phyloP scores from a whole-genome alignment of 2,329 filamentous ascomycete species.

The Colletotrichum destructivum region DNA sequence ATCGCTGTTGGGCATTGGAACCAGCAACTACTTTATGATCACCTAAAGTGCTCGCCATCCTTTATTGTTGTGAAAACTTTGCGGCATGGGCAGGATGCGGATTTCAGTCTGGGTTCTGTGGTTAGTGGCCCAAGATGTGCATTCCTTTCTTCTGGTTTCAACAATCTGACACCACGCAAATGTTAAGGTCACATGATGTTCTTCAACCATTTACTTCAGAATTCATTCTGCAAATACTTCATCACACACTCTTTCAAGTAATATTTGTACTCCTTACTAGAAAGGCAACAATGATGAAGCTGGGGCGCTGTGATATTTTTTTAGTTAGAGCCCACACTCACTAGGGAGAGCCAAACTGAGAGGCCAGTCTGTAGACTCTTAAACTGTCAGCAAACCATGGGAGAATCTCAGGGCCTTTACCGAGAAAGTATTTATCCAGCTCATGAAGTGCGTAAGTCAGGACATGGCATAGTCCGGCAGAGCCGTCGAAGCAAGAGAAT shows the following conservation, averaged over 20 bases:
- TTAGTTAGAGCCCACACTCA: not conserved
- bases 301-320: not conserved
- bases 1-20: not conserved
- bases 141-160: not conserved
- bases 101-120: too few relatives aligned
- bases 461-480: not conserved
- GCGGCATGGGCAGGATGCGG: not conserved
- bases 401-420: not conserved
- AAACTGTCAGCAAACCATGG: not conserved
- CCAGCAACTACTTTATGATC: not conserved
- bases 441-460: not conserved
- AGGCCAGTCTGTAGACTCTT: not conserved
- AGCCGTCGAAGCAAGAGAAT: not conserved
- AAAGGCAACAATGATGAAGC: too few relatives aligned
- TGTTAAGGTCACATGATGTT: too few relatives aligned
- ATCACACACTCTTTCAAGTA: too few relatives aligned
- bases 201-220: too few relatives aligned
- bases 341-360: not conserved
- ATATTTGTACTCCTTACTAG: too few relatives aligned
- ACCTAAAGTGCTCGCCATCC: not conserved
- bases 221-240: too few relatives aligned
- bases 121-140: not conserved
- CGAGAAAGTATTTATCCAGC: not conserved
- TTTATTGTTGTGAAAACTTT: not conserved
- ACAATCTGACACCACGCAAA: not conserved